phyloP scores from a whole-genome alignment of 2,329 filamentous ascomycete genomes.

The Cyphellophora attinorum region DNA sequence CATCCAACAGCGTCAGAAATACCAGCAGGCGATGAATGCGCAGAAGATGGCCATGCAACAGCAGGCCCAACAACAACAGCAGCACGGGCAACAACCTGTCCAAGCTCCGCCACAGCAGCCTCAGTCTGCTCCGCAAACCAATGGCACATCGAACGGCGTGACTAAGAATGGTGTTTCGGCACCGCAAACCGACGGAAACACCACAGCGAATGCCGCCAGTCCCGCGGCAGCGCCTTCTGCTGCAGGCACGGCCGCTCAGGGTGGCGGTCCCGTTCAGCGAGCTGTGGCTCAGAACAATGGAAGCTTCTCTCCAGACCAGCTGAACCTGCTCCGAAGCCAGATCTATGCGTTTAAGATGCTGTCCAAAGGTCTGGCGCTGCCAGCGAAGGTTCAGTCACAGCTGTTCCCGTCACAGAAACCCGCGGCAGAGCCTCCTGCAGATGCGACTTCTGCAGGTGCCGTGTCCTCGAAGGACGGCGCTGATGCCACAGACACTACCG shows the following conservation, averaged over 20 bases:
- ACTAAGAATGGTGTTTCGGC: slow-evolving; percentile 24
- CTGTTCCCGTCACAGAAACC: slow-evolving; percentile 56
- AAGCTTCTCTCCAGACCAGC: slow-evolving; percentile 69
- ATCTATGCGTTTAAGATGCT: slow-evolving; percentile 87
- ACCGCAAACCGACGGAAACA: slow-evolving; percentile 28
- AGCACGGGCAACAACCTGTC: slow-evolving; percentile 32
- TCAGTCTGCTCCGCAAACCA: slow-evolving; percentile 8
- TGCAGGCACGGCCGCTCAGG: slow-evolving; percentile 8
- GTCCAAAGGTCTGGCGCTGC: slow-evolving; percentile 76
- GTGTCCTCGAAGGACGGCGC: slow-evolving; percentile 23
- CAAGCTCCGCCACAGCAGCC: slow-evolving; percentile 30
- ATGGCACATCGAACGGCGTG: slow-evolving; percentile 1
- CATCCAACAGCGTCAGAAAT: slow-evolving; percentile 40
- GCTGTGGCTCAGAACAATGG: slow-evolving; percentile 25
- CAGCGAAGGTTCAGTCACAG: slow-evolving; percentile 66
- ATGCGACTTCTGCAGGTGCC: slow-evolving; percentile 26
- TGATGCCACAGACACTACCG: slow-evolving; percentile 20
- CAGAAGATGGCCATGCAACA: slow-evolving; percentile 8
- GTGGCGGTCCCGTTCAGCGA: slow-evolving; percentile 20
- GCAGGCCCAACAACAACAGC: slow-evolving; percentile 23
- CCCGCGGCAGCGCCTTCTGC: slow-evolving; percentile 20
- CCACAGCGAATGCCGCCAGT: slow-evolving; percentile 9
- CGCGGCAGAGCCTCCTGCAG: slow-evolving; percentile 20
- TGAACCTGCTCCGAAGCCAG: slow-evolving; percentile 69
- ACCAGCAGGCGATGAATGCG: slow-evolving; percentile 17